Evolutionary conservation across 345 rosid genomes (phyloP).

Genomic region (Sonneratia caseolaris): DNA sequence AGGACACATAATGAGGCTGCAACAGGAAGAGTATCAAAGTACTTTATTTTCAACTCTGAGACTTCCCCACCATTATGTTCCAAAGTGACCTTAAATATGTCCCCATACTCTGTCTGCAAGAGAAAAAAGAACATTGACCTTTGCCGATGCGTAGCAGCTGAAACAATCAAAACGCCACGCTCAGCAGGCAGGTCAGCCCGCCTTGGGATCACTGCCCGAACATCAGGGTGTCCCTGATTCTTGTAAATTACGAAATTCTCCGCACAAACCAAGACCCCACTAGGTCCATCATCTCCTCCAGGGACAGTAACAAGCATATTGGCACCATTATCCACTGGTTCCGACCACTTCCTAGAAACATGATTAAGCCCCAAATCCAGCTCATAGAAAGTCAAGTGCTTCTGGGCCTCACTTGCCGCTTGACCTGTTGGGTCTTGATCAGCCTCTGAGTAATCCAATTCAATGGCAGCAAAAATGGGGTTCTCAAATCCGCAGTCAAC

Average conservation of each 20-base stretch:
- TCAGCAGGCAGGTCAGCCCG: slow-evolving; percentile 86
- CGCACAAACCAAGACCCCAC: slow-evolving; percentile 90
- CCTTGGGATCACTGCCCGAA: slow-evolving; percentile 91
- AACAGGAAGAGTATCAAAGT: slow-evolving; percentile 90
- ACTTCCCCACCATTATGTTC: slow-evolving; percentile 67
- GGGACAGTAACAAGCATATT: slow-evolving; percentile 96
- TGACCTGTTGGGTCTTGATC: slow-evolving; percentile 87
- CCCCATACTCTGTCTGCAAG: slow-evolving; percentile 94
- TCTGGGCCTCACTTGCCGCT: slow-evolving; percentile 87
- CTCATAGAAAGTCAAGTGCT: slow-evolving; percentile 88
- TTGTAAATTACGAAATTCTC: slow-evolving; percentile 96
- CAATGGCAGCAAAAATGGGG: slow-evolving; percentile 84
- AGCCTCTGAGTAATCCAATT: slow-evolving; percentile 92
- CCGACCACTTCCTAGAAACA: slow-evolving; percentile 95
- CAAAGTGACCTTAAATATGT: slow-evolving; percentile 78
- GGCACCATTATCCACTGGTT: slow-evolving; percentile 92
- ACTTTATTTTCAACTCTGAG: slow-evolving; percentile 78
- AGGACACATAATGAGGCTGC: slow-evolving; percentile 76
- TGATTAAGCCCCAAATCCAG: slow-evolving; percentile 95
- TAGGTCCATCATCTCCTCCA: slow-evolving; percentile 97
- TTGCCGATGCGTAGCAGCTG: slow-evolving; percentile 86
- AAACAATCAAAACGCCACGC: slow-evolving; percentile 83
- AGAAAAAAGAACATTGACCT: slow-evolving; percentile 86
- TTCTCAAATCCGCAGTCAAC: slow-evolving; percentile 97
- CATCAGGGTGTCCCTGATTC: slow-evolving; percentile 88